Evolutionary conservation across 805 yeast species (phyloP).

Genomic region (Cephaloascus fragrans): DNA sequence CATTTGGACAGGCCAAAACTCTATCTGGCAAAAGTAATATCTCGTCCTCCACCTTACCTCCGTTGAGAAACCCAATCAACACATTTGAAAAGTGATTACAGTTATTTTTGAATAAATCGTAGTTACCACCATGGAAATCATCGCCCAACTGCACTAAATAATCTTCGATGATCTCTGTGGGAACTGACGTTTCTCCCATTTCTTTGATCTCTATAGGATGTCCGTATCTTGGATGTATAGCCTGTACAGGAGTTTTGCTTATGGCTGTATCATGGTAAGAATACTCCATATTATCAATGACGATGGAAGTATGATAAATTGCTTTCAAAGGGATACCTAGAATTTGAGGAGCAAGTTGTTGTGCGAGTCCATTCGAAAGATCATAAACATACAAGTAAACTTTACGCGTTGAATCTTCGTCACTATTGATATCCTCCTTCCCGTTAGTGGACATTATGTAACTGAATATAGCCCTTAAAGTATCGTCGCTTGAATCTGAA

Average conservation of each 20-base stretch:
- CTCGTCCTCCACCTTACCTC: conserved; percentile 41
- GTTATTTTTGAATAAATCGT: conserved; percentile 52
- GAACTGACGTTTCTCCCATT: conserved; percentile 42
- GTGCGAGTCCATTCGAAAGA: conserved; percentile 53
- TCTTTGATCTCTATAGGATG: conserved; percentile 41
- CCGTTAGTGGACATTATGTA: no score
- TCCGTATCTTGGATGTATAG: conserved; percentile 55
- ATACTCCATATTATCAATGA: conserved; percentile 42
- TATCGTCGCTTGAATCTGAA: no score
- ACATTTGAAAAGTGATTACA: conserved; percentile 62
- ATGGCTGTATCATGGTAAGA: conserved; percentile 51
- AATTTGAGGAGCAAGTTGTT: conserved; percentile 34
- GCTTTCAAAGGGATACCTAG: conserved; percentile 51
- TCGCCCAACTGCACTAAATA: conserved; percentile 39
- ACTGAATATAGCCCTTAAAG: no score
- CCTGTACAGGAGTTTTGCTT: conserved; percentile 15
- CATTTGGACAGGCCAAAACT: conserved; percentile 10
- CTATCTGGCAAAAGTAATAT: conserved; percentile 43
- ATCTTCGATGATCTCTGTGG: conserved; percentile 42
- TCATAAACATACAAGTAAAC: conserved; percentile 54
- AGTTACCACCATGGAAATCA: conserved; percentile 35
- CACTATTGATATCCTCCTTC: no score
- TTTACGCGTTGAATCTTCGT: no score
- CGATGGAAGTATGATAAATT: conserved; percentile 57
- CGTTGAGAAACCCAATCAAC: conserved; percentile 46